Base-by-base conservation (phyloP, 2,329 filamentous ascomycete species). In the Penicillium polonicum region DNA sequence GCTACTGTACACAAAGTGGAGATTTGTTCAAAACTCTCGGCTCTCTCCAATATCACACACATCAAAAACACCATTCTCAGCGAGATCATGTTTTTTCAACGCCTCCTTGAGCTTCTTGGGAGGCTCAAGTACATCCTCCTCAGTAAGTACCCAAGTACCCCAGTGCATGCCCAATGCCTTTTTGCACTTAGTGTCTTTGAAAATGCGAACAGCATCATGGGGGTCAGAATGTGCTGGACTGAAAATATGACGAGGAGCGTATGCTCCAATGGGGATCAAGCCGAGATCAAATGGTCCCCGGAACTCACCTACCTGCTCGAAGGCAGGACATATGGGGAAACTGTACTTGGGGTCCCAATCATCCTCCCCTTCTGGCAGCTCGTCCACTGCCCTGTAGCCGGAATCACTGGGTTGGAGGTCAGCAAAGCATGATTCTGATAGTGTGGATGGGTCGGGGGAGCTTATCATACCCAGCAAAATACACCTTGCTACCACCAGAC, bases 261-360 rank as follows among this genome's bases (percentile, higher is more conserved):
- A 97, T 2, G 92, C 93, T 52, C 93, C 93, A 65, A 97, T 97
- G 39, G 93, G 93, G 63, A 97, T 94, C 55, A 97, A 78, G 0
- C 93, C 93, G 7, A 97, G 83, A 72, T 97, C 91, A 68, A 97
- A 96, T 0, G 91, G 91, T 0, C 93, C 92, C 35, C 91, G 83
- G 52, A 88, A 82, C 17, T 85, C 77, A 60, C 93, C 93, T 61
- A 97, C 92, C 73, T 95, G 83, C 61, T 85, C 83, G 78, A 97
- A 97, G 49, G 92, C 91, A 8, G 92, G 92, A 70, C 90, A 95
- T 23, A 80, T 78, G 5, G 92, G 91, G 51, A 87, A 79, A 17
- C 86, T 79, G 66, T 87, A 86, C 58, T 87, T 84, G 0, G 85
- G 78, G 7, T 81, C 83, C 72, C 91, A 91, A 76, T 95, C 91